These are phyloP conservation scores for Fistulina hepatica DNA, from an alignment of 1,284 basidiomycete species.

Conservation along the genomic window DNA sequence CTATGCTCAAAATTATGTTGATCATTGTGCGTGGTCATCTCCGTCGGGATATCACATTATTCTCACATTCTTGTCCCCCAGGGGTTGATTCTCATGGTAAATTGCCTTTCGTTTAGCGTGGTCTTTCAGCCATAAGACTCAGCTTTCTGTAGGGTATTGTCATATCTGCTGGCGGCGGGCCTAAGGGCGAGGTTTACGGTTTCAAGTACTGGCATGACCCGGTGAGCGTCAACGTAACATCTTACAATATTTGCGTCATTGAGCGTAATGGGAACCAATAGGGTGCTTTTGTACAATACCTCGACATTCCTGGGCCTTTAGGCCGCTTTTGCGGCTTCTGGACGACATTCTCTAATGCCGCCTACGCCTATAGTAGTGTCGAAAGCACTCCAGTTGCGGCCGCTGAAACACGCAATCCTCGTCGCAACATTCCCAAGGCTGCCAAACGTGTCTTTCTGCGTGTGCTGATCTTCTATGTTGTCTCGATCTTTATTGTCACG, in stretches of 20 bases:
- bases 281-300: constrained; percentile 9
- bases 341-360: constrained; percentile 14
- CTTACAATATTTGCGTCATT: neutral
- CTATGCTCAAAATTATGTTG: constrained; percentile 12
- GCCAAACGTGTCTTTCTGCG: constrained; percentile 42
- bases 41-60: constrained; percentile 5
- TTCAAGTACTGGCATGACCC: constrained; percentile 19
- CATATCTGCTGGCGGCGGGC: constrained; percentile 19
- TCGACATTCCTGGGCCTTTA: constrained; percentile 15
- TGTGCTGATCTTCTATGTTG: constrained; percentile 47
- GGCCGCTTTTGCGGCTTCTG: constrained; percentile 15
- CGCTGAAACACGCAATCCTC: constrained; percentile 27
- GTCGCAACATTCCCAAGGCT: constrained; percentile 25
- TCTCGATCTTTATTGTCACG: constrained; percentile 41
- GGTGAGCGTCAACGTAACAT: constrained; percentile 4
- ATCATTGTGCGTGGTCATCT: constrained; percentile 10
- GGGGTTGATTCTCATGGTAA: constrained; percentile 6
- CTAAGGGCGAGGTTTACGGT: constrained; percentile 17
- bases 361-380: constrained; percentile 14
- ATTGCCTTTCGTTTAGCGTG: constrained; percentile 5
- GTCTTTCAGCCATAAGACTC: constrained; percentile 4
- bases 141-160: constrained; percentile 8
- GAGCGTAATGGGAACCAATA: neutral
- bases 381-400: constrained; percentile 29
- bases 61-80: constrained; percentile 1